Evolutionary conservation across 1,284 basidiomycete species (phyloP), one percentile per base, ranked within the genome.

Genomic region (Bondarzewia mesenterica): DNA sequence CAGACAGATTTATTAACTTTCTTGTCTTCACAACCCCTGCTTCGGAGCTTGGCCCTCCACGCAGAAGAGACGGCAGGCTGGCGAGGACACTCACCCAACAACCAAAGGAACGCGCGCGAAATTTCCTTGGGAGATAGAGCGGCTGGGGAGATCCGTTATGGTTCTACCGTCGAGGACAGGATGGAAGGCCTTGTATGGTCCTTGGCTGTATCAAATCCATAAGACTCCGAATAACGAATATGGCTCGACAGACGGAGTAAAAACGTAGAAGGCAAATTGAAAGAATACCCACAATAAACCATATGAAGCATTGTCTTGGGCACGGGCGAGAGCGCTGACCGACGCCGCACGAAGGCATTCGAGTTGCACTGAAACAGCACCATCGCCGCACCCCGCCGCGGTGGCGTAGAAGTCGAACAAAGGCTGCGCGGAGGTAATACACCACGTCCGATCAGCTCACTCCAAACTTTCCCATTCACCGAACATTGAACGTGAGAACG

Each of bases 61-160:
- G n/a, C n/a, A n/a, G n/a, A n/a, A n/a, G n/a, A n/a, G n/a, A n/a
- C n/a, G 25, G 5, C 26, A 23, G 6, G 42, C 14, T 15, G 10
- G 47, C 16, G 29, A 36, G 16, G 26, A 16, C 22, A 60, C 71
- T 40, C 57, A 80, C 79, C 79, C 79, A 36, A 79, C 72, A 29
- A 83, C 74, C 2, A 81, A 56, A n/a, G 78, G 74, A 4, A 82
- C 72, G 21, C 67, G 61, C 2, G 65, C 60, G 51, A 76, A 77
- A 23, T 68, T 64, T 3, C 74, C 73, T 10, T 60, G 47, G 5
- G 68, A 57, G 29, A 82, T 66, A 3, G 67, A 65, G 32, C 57
- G 57, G 0, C 75, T 77, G 2, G 78, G 77, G 49, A 67, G 66
- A 16, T 74, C 71, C 2, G 67, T 63, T 50, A 82, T 65, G 10